These are phyloP conservation scores for Choiromyces venosus DNA, from an alignment of 495 filamentous ascomycete genomes.

Conservation along the genomic window DNA sequence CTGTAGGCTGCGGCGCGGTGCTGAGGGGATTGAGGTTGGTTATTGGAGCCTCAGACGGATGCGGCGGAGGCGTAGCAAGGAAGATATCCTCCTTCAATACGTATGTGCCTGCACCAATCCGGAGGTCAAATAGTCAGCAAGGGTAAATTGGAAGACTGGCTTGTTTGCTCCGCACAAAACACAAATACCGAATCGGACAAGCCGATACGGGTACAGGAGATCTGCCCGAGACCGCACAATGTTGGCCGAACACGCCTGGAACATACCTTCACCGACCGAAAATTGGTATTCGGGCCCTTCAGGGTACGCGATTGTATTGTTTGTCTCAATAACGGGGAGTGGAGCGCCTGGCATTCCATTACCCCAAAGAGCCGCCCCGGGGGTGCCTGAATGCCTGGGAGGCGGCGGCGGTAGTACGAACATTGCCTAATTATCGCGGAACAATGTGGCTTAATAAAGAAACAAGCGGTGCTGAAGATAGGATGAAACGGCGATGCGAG, in stretches of 20 bases:
- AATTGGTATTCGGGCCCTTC: conserved; percentile 73
- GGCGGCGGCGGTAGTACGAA: conserved; percentile 35
- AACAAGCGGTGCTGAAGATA: not conserved
- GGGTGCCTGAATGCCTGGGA: conserved; percentile 30
- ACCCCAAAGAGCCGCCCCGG: conserved; percentile 27
- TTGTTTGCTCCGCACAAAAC: not conserved
- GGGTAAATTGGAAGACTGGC: conserved; percentile 6
- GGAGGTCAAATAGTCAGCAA: conserved; percentile 9
- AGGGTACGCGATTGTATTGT: conserved; percentile 76
- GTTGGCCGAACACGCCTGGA: not conserved
- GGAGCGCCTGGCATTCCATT: conserved; percentile 26
- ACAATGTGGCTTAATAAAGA: not conserved
- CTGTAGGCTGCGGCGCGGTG: conserved; percentile 72
- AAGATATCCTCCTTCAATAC: conserved; percentile 80
- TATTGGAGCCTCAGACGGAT: conserved; percentile 83
- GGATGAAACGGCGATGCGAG: not conserved
- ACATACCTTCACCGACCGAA: conserved; percentile 82
- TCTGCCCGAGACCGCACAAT: not conserved
- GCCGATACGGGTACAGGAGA: not conserved
- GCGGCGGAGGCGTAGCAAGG: conserved; percentile 88
- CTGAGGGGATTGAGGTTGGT: conserved; percentile 83
- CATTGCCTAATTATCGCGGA: conserved; percentile 4
- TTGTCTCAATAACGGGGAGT: conserved; percentile 75
- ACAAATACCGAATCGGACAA: not conserved
- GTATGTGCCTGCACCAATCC: conserved; percentile 65